Percentiles rank a stretch among this genome's conserved stretches.
Evolutionary conservation across 371 early-diverging fungal species (phyloP).

Genomic region (Lichtheimia ornata): DNA sequence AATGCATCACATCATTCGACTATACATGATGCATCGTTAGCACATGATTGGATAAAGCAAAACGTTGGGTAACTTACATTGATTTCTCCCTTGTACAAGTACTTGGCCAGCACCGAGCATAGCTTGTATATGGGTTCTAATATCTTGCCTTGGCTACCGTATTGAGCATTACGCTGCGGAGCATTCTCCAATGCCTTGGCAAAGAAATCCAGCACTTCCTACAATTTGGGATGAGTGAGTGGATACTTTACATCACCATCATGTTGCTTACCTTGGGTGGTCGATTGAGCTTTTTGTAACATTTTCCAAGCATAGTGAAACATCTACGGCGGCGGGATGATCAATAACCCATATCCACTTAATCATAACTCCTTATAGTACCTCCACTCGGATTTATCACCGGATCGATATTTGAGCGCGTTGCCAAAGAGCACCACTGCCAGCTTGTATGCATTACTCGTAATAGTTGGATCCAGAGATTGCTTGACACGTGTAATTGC

Average conservation of each 20-base stretch:
- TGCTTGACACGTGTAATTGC: constrained; percentile 21
- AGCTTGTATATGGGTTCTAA: constrained; percentile 63
- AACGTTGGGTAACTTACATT: constrained; percentile 24
- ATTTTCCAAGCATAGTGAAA: constrained; percentile 64
- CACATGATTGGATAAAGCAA: neutral
- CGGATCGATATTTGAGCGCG: constrained; percentile 39
- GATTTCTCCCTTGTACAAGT: constrained; percentile 42
- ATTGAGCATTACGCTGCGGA: constrained; percentile 43
- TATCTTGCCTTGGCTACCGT: constrained; percentile 53
- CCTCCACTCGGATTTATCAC: constrained; percentile 44
- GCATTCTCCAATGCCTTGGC: constrained; percentile 41
- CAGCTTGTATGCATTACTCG: constrained; percentile 45
- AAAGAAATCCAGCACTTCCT: constrained; percentile 51
- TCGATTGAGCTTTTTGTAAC: constrained; percentile 55
- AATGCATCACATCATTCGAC: constrained; percentile 2
- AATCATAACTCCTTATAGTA: constrained; percentile 11
- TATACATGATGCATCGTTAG: constrained; percentile 1
- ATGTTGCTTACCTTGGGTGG: constrained; percentile 34
- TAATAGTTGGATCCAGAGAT: constrained; percentile 16
- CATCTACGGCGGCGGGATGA: constrained; percentile 30
- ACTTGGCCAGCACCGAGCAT: constrained; percentile 58
- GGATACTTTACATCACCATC: neutral
- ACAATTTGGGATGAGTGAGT: neutral
- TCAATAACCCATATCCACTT: too few relatives aligned
- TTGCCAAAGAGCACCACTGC: constrained; percentile 36